phyloP scores from a whole-genome alignment of 163 green algal species.

The Chlamydomonas reinhardtii region DNA sequence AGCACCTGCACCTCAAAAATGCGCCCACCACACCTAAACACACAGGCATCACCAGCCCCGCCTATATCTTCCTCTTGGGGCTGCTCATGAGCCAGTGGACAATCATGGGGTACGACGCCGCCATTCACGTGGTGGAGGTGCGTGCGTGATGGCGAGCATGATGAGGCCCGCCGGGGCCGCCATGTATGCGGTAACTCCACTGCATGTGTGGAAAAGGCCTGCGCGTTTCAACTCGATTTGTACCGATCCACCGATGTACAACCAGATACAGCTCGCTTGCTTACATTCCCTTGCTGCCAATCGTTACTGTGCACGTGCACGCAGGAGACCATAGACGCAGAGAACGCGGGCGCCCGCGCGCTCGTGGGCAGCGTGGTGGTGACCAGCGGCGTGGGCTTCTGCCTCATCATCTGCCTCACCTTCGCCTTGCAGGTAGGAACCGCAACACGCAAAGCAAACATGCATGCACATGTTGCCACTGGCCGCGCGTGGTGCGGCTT shows the following conservation, averaged over 20 bases:
- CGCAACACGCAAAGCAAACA: too few species aligned
- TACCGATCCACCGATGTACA: too few species aligned
- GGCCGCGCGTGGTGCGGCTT: too few species aligned
- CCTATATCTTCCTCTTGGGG: conserved; percentile 59
- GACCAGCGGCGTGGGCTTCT: conserved; percentile 57
- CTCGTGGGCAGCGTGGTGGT: conserved; percentile 52
- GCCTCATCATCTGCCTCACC: conserved; percentile 65
- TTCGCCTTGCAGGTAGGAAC: conserved; percentile 67
- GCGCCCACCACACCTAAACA: too few species aligned
- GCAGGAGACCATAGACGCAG: conserved; percentile 64
- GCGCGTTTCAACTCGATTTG: too few species aligned
- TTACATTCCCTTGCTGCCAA: too few species aligned
- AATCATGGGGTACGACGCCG: conserved; percentile 66
- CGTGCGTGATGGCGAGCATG: neutral
- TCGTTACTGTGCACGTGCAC: neutral
- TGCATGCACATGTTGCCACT: too few species aligned
- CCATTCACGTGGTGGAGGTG: conserved; percentile 67
- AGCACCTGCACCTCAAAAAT: too few species aligned
- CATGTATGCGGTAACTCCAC: too few species aligned
- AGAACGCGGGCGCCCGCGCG: conserved; percentile 40
- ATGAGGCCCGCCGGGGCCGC: too few species aligned
- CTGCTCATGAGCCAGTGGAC: conserved; percentile 74
- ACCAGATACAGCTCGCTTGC: too few species aligned
- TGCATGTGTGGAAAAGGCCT: too few species aligned
- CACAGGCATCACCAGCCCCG: conserved; percentile 37